Percentiles rank a stretch among this genome's conserved stretches.
Evolutionary conservation across 2,329 filamentous ascomycete species (phyloP).

Genomic region (Ceratocystis huliohia): DNA sequence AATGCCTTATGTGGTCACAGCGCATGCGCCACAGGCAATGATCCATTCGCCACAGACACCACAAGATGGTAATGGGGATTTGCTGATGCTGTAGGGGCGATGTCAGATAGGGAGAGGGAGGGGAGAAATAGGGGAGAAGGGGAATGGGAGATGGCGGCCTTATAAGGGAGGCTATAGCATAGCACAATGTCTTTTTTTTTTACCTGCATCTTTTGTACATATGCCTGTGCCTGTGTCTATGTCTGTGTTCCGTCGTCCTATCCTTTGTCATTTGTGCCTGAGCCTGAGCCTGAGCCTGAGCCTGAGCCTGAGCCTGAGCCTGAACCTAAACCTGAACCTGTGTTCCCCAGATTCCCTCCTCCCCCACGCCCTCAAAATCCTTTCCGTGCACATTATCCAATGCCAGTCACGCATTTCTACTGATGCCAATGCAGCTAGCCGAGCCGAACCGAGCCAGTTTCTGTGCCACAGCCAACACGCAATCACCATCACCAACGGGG

Average conservation of each 20-base stretch:
- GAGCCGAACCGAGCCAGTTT: neutral
- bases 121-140: neutral
- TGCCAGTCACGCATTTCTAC: neutral
- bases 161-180: neutral
- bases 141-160: neutral
- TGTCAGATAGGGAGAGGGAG: neutral
- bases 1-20: slow-evolving; percentile 61
- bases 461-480: neutral
- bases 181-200: neutral
- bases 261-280: neutral
- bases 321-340: neutral
- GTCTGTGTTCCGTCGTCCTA: neutral
- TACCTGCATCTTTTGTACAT: no score
- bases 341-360: neutral
- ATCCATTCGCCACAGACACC: slow-evolving; percentile 56
- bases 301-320: no score
- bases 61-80: slow-evolving; percentile 54
- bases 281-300: no score
- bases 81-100: slow-evolving; percentile 47
- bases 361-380: neutral
- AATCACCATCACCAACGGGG: neutral
- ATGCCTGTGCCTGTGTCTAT: no score
- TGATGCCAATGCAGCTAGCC: neutral
- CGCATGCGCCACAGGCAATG: slow-evolving; percentile 64
- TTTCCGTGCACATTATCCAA: neutral